Conservation (phyloP, 1,284 basidiomycete genomes). For the Fomitopsis palustris region DNA sequence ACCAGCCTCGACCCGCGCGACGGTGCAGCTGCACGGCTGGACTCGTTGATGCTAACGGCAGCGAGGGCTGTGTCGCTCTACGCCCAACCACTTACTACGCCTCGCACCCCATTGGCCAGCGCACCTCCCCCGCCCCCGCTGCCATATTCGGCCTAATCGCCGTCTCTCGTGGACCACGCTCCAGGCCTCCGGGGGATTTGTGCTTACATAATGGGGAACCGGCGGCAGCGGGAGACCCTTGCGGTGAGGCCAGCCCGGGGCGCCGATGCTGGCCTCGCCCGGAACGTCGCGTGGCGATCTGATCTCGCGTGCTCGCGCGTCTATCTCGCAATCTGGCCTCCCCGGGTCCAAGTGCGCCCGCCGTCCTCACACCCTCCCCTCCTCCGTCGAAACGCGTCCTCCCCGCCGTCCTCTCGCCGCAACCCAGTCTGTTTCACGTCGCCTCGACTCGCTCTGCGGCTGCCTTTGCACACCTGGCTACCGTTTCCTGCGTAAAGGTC, state of each 20-base stretch:
- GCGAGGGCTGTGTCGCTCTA: not conserved
- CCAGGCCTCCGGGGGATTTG: not conserved
- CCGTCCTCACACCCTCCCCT: not conserved
- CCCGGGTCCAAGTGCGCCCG: not conserved
- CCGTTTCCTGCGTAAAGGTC: too few relatives aligned
- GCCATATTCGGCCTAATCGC: not conserved
- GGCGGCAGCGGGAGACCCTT: not conserved
- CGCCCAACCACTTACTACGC: too few relatives aligned
- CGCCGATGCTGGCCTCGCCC: not conserved
- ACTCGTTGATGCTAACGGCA: not conserved
- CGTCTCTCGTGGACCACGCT: not conserved
- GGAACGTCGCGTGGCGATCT: constrained; percentile 1
- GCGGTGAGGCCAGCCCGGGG: not conserved
- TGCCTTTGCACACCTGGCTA: not conserved
- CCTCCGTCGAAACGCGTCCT: not conserved
- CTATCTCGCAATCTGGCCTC: constrained; percentile 4
- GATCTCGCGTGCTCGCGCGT: constrained; percentile 4
- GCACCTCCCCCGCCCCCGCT: not conserved
- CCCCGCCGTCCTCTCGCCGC: not conserved
- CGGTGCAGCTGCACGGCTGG: too few relatives aligned
- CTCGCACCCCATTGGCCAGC: not conserved
- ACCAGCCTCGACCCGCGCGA: not conserved
- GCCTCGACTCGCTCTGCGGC: not conserved
- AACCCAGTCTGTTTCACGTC: not conserved
- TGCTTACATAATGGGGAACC: not conserved